Percentiles rank a stretch among this genome's conserved stretches.
Evolutionary conservation across 2,329 filamentous ascomycete genomes (phyloP).

Genomic region (Amylocarpus encephaloides): DNA sequence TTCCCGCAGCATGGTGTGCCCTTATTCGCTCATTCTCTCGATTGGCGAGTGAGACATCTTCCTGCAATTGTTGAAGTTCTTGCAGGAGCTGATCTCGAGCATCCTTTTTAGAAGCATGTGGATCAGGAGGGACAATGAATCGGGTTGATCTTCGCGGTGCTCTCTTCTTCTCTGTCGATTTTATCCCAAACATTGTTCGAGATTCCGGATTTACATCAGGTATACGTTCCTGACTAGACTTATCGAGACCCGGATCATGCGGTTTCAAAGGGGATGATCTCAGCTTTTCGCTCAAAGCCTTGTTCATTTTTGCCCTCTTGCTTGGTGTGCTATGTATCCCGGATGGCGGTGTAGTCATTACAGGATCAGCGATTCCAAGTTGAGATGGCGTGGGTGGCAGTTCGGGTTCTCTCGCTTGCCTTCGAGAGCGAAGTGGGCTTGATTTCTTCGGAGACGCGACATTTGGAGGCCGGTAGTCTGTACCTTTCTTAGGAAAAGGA

Average conservation of each 20-base stretch:
- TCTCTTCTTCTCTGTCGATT: slow-evolving; percentile 2
- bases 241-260: slow-evolving; percentile 9
- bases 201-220: background rate
- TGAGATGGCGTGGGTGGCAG: slow-evolving; percentile 53
- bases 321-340: slow-evolving; percentile 57
- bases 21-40: slow-evolving; percentile 53
- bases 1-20: slow-evolving; percentile 33
- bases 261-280: slow-evolving; percentile 32
- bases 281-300: slow-evolving; percentile 25
- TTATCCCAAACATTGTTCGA: slow-evolving; percentile 11
- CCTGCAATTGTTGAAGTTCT: slow-evolving; percentile 50
- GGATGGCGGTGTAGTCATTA: slow-evolving; percentile 47
- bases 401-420: slow-evolving; percentile 48
- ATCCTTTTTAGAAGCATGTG: slow-evolving; percentile 42
- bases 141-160: slow-evolving; percentile 25
- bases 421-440: background rate
- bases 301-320: slow-evolving; percentile 39
- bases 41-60: slow-evolving; percentile 50
- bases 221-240: slow-evolving; percentile 3
- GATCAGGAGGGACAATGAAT: slow-evolving; percentile 25
- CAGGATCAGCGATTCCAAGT: slow-evolving; percentile 43
- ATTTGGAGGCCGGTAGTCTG: background rate
- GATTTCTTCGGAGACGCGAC: background rate
- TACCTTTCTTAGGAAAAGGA: too few relatives aligned
- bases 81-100: slow-evolving; percentile 46